These are phyloP conservation scores for Datura wrightii DNA, from an alignment of 257 asterid genomes.

Conservation along the genomic window DNA sequence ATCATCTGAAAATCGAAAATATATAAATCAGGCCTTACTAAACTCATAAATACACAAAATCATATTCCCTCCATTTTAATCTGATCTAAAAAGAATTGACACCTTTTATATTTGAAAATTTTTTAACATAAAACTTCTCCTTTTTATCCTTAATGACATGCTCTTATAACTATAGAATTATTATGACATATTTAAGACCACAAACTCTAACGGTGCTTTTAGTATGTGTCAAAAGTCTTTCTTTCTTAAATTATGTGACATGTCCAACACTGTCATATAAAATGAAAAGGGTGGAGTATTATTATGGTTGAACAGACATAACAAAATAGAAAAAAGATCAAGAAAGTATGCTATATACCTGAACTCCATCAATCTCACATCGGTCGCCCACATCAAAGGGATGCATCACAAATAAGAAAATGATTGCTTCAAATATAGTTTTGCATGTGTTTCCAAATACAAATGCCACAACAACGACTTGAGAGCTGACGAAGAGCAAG, in stretches of 20 bases:
- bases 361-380: slow-evolving; percentile 82
- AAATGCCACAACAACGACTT: slow-evolving; percentile 85
- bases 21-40: neutral
- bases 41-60: neutral
- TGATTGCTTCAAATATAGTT: slow-evolving; percentile 77
- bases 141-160: neutral
- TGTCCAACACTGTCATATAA: neutral
- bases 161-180: neutral
- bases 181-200: neutral
- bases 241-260: neutral
- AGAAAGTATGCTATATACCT: slow-evolving; percentile 46
- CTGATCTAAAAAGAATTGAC: neutral
- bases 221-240: neutral
- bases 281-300: neutral
- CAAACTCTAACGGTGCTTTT: neutral
- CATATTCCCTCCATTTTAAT: neutral
- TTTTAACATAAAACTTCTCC: neutral
- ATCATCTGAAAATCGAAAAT: slow-evolving; percentile 56
- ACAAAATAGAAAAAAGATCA: slow-evolving; percentile 8
- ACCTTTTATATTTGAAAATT: neutral
- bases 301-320: neutral
- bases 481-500: slow-evolving; percentile 80
- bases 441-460: slow-evolving; percentile 89
- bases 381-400: slow-evolving; percentile 95
- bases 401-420: slow-evolving; percentile 84